Base-by-base conservation (phyloP, 2,329 filamentous ascomycete species). In the Monosporascus sp. region DNA sequence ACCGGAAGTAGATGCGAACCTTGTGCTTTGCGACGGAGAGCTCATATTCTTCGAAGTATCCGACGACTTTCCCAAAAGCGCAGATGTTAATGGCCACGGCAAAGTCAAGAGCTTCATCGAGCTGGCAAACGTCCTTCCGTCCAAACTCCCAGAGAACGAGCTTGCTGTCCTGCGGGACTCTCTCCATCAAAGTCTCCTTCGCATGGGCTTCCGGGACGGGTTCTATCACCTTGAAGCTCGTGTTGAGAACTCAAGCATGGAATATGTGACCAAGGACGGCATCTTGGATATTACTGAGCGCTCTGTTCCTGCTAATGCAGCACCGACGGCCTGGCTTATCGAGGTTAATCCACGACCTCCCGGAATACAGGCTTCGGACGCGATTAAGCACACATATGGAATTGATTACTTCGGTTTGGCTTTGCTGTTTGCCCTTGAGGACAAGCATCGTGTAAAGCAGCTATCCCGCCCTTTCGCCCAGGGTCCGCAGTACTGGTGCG, bases 301-400 rank as follows among this genome's bases (percentile, higher is more conserved):
- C 25, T 27, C 25, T 27, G 25, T 27, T 27, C 7, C 25, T 27
- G 25, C 25, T 27, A 27, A 27, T 1, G 25, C 25, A 9, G 25
- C 25, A 27, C 25, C 58, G n/a, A 39, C 48, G 14, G 57, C 63
- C 5, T 65, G 63, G 62, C 55, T 65, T 15, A 44, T 66, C 5
- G 64, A 66, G 50, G 59, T 66, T 25, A 65, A 66, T 56, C 62
- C 63, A 14, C 61, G 64, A 2, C 63, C 63, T 5, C 64, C 63
- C 0, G 64, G 62, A 24, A 46, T 63, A 4, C 62, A 63, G 24
- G 64, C 63, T 9, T 62, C 60, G 14, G 62, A 63, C 27, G 63
- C 62, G 31, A 55, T 61, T 11, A 59, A 53, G 31, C 60, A 59
- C 6, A 60, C 62, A 15, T 66, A 66, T 39, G 64, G 64, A 9